Base-by-base conservation (phyloP, 1,284 basidiomycete genomes). In the Ustilago nuda region DNA sequence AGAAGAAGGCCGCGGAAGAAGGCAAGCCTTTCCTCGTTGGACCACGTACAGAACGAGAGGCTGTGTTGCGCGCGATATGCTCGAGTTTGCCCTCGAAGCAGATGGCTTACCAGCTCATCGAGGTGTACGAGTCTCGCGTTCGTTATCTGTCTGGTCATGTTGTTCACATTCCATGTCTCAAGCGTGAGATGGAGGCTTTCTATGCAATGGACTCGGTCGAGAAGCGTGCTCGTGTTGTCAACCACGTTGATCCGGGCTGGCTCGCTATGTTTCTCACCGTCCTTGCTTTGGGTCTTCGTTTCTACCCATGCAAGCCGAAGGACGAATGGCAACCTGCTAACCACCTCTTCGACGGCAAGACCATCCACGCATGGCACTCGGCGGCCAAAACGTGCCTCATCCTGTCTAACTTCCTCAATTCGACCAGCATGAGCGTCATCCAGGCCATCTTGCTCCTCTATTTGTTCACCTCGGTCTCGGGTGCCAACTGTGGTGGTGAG, bases 191-290 rank as follows among this genome's bases (percentile, higher is more conserved):
- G 56, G 78, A 78, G 35, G 66, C 72, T 8, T 79, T 85, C 59
- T 85, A 83, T 65, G 72, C 76, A 2, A 68, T 79, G 11, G 78
- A 80, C 52, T 70, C 72, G 27, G 61, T 71, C 4, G 81, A 83
- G 59, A 78, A 79, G 69, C 72, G 75, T 12, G 83, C 83, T 23
- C 68, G 78, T 46, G 83, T 81, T 27, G 68, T 83, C 60, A 80
- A 84, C 56, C 63, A 74, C 60, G 77, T 83, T 52, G 83, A 85
- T 53, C 61, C 82, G 0, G 78, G 71, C 51, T 85, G 83, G 83
- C 80, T 85, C 12, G 69, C 72, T 30, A 56, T 82, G 51, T 67
- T 83, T 58, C 73, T 85, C n/a, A 62, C 77, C 48, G 71, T 83
- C 8, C 66, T 84, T n/a, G 78, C 80, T 6, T 65, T 83, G 2